A percentile compares a stretch with the other conserved stretches of the same genome.
Evolutionary conservation across 1,284 basidiomycete genomes (phyloP).

Genomic region (Naganishia sp.): DNA sequence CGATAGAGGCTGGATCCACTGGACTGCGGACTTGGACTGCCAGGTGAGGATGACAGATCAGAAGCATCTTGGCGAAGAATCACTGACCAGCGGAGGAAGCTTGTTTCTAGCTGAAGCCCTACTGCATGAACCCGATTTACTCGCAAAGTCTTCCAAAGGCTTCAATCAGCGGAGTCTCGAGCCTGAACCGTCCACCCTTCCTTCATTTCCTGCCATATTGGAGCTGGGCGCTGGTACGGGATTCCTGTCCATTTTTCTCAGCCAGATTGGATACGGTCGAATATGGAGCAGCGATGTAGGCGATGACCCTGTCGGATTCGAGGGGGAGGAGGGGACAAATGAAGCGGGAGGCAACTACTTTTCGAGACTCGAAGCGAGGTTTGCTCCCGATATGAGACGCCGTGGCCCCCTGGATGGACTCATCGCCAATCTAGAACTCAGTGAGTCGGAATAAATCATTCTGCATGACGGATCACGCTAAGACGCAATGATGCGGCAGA

Average conservation of each 20-base stretch:
- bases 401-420: constrained; percentile 44
- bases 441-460: constrained; percentile 38
- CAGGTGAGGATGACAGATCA: constrained; percentile 13
- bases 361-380: constrained; percentile 1
- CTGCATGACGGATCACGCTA: neutral
- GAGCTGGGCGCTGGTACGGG: constrained; percentile 54
- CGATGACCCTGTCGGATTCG: constrained; percentile 26
- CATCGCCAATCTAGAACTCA: constrained; percentile 43
- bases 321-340: neutral
- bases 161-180: neutral
- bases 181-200: neutral
- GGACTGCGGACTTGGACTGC: constrained; percentile 53
- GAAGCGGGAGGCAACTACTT: constrained; percentile 10
- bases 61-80: neutral
- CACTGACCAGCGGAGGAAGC: constrained; percentile 28
- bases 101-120: constrained; percentile 39
- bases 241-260: constrained; percentile 48
- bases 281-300: constrained; percentile 48
- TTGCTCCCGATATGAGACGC: constrained; percentile 23
- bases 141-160: neutral
- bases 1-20: constrained; percentile 53
- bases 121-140: constrained; percentile 1
- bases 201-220: constrained; percentile 35
- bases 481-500: neutral
- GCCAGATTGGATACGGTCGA: constrained; percentile 38